Evolutionary conservation across 352 stramenopile genomes (phyloP).

Genomic region (Phytophthora pinifolia): DNA sequence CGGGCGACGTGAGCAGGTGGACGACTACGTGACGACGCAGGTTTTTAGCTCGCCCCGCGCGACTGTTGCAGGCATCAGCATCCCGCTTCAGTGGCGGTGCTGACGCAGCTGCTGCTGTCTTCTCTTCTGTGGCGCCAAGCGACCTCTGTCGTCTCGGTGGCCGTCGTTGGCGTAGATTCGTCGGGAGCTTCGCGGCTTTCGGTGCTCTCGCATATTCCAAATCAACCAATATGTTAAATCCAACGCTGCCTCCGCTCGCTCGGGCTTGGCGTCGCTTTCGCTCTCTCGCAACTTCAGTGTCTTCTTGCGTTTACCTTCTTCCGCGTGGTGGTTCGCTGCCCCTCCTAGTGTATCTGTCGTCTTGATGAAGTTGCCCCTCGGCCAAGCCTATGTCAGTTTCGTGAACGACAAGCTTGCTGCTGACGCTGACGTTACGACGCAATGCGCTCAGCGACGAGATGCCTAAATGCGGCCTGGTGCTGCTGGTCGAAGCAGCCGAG

Average conservation of each 20-base stretch:
- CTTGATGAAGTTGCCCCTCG: no score
- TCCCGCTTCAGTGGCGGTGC: neutral
- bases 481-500: neutral
- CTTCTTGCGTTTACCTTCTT: conserved; percentile 3
- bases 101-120: conserved; percentile 18
- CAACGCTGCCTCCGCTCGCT: conserved; percentile 32
- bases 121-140: conserved; percentile 28
- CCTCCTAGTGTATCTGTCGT: no score
- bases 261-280: conserved; percentile 29
- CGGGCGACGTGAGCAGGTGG: conserved; percentile 6
- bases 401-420: no score
- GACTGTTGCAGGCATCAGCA: conserved; percentile 12
- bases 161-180: conserved; percentile 31
- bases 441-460: neutral
- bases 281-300: conserved; percentile 16
- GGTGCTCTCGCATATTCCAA: conserved; percentile 49
- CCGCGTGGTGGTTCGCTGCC: conserved; percentile 1
- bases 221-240: conserved; percentile 53
- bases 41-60: conserved; percentile 12
- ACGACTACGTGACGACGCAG: conserved; percentile 18
- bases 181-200: conserved; percentile 16
- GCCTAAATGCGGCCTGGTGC: conserved; percentile 22
- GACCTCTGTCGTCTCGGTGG: conserved; percentile 19
- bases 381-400: no score
- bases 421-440: no score